Percentiles rank a stretch among this genome's conserved stretches.
Conservation (phyloP, 495 filamentous ascomycete genomes). For the Lophiotrema nucula region DNA sequence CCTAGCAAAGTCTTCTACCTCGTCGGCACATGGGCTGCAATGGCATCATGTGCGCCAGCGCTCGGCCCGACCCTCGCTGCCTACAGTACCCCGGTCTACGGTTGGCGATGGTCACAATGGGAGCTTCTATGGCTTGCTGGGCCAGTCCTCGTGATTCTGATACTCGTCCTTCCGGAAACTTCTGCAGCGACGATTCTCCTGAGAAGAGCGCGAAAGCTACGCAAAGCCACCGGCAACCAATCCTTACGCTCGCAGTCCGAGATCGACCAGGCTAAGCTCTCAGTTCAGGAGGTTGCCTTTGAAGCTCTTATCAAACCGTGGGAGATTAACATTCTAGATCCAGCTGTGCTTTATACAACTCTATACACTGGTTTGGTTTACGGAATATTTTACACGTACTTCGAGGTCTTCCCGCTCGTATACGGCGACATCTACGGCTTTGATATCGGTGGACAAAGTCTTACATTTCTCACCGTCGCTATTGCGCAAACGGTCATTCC, state of each 20-base stretch:
- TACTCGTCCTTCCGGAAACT: constrained; percentile 56
- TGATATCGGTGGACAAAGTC: constrained; percentile 56
- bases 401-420: constrained; percentile 57
- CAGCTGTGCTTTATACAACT: constrained; percentile 50
- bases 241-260: constrained; percentile 35
- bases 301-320: constrained; percentile 61
- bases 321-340: constrained; percentile 48
- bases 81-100: constrained; percentile 54
- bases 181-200: constrained; percentile 52
- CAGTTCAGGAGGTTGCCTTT: constrained; percentile 44
- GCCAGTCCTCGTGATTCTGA: constrained; percentile 47
- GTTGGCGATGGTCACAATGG: constrained; percentile 42
- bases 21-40: constrained; percentile 50
- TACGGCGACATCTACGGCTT: constrained; percentile 66
- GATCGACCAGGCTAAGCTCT: constrained; percentile 46
- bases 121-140: constrained; percentile 48
- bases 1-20: constrained; percentile 52
- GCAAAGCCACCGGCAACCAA: constrained; percentile 40
- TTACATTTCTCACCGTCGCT: constrained; percentile 59
- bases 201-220: constrained; percentile 53
- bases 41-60: constrained; percentile 46
- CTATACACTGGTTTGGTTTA: not conserved
- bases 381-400: constrained; percentile 52
- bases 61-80: constrained; percentile 61
- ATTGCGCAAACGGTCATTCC: constrained; percentile 55